Evolutionary conservation across 768 basidiomycete species (phyloP), one percentile per base, ranked within the genome.

Genomic region (Mycena haematopus): DNA sequence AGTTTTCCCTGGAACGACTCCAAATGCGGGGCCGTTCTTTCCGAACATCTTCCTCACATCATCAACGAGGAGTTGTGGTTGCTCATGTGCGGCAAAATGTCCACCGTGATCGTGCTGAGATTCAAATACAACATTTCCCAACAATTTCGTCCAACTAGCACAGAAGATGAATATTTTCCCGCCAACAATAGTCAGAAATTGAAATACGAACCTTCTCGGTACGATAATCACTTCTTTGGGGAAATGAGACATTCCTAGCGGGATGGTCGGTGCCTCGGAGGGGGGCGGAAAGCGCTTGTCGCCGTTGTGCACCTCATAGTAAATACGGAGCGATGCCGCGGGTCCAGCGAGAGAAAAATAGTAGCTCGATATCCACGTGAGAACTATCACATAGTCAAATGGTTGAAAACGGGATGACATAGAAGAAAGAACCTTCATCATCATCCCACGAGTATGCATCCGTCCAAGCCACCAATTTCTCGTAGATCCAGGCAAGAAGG

Each of bases 331-430:
- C 0, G 86, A 81, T 0, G 86, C 85, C 3, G 85, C 77, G 3
- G 87, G 86, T 0, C 87, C 86, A 0, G 80, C 78, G 3, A 81
- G 79, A 6, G 86, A 87, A 72, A 88, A 86, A 76, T 78, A 81
- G 65, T 85, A 87, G 17, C 86, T 76, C 1, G 84, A 86, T 6
- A 86, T 70, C 86, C 86, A 89, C 0, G 84, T 85, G 31, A 89
- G 66, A 1, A 87, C 86, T 87, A 64, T n/a, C 29, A 60, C 29
- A 21, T 56, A 2, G 67, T 67, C 42, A 69, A 47, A 8, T 52
- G 67, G 59, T 46, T 21, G 14, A 31, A 50, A 19, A 38, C 21
- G n/a, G 31, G 6, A 36, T 0, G 15, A 27, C 27, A 62, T 22
- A 62, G 40, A 19, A 35, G 21, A 56, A 50, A 24, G 14, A 53